Base-by-base conservation (phyloP, 2,329 filamentous ascomycete genomes). In the Stachybotrys chartarum region DNA sequence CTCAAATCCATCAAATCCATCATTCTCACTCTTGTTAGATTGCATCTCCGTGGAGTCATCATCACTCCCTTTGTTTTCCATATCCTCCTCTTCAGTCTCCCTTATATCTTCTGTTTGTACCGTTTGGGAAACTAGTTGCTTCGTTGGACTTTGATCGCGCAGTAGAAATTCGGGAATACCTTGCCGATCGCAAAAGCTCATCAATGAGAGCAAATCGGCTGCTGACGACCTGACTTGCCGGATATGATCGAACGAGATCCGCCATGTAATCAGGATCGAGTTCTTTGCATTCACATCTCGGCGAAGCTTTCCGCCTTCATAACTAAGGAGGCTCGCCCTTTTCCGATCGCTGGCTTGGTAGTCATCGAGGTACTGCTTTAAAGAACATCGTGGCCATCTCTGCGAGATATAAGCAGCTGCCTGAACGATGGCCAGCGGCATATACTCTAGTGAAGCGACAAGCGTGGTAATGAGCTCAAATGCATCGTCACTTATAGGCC, bases 341-440 rank as follows among this genome's bases (percentile, higher is more conserved):
- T 7, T 39, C 7, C 35, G 12, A 12, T 12, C 7, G 35, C 12
- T 39, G 16, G n/a, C n/a, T n/a, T n/a, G n/a, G n/a, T n/a, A n/a
- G n/a, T n/a, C n/a, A n/a, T n/a, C n/a, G 1, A 72, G 58, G 49
- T 73, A 72, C 17, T 55, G 0, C 55, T n/a, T 2, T 58, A 58
- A 2, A 66, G 55, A 3, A 64, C 63, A 5, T 51, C 39, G 3
- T 35, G n/a, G n/a, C n/a, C n/a, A n/a, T n/a, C n/a, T 71, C 17
- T 59, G 59, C 52, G 65, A 64, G 54, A 76, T 69, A 53, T 66
- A 76, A 7, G 66, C 64, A 2, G 67, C 64, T 18, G 70, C 71
- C 51, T 73, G 70, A 39, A 55, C 63, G 48, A 74, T 68, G 3
- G 70, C 71, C 1, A 74, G 60, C 0, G 70, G 70, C 7, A 73